Base-by-base conservation (phyloP, 2,329 filamentous ascomycete species). In the Calycina marina region DNA sequence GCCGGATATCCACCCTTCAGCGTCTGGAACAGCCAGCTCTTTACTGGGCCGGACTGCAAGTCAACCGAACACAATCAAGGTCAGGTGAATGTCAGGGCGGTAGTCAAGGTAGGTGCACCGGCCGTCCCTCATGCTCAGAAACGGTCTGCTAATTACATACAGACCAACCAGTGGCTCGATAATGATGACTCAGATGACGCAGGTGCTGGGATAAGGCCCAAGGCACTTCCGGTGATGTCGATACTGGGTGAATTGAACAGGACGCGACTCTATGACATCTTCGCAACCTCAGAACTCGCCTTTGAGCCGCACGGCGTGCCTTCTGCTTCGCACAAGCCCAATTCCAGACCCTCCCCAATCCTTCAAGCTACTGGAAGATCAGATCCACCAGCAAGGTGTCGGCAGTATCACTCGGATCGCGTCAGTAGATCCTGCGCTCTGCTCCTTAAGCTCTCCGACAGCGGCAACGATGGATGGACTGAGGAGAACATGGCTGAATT, bases 1-100 rank as follows among this genome's bases (percentile, higher is more conserved):
- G 28, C 26, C n/a, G 15, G 12, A n/a, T n/a, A 18, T 30, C 15
- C 18, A 36, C 30, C 32, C 27, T 38, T 38, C 32, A 40, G 32
- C 35, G 22, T 15, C 30, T 33, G 24, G 35, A 36, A 35, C 15
- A 34, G 28, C 32, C 25, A 27, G 14, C 25, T 27, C 25, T 27
- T 14, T 3, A 27, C 25, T 11, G 25, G 25, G 25, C 4, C 14
- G 4, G 25, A 27, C 25, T 27, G 25, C 25, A 27, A 27, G 25
- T 14, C 25, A 13, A 27, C 25, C 25, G 4, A 27, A 4, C 4
- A 27, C 25, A 27, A 27, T 27, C 4, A 27, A 13, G 3, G 25
- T 27, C 25, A 13, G 25, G 25, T 27, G 14, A 27, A 14, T 13
- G 25, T 27, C 4, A 27, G 25, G 3, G 25, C 4, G 25, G 25